A percentile compares a stretch with the other conserved stretches of the same genome.
These are phyloP conservation scores for Podochytrium sp. DNA, from an alignment of 192 early-diverging fungal genomes.

Conservation along the genomic window DNA sequence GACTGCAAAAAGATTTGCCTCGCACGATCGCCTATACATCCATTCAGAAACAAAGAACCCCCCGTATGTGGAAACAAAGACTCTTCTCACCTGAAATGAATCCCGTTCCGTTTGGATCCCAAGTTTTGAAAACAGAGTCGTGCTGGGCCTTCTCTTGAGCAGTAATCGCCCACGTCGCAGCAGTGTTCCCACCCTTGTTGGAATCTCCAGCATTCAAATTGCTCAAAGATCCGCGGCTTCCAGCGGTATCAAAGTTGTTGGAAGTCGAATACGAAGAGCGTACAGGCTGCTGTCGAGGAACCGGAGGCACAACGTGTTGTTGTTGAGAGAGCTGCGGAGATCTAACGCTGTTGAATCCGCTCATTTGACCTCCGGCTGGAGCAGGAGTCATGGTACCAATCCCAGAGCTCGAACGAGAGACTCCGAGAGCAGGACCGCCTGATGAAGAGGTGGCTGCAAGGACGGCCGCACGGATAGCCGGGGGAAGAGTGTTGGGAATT, in stretches of 20 bases:
- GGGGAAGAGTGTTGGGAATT: slow-evolving; percentile 46
- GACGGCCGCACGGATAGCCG: slow-evolving; percentile 45
- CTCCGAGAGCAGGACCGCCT: not conserved
- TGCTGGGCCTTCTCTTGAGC: slow-evolving; percentile 49
- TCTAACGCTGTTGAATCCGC: not conserved
- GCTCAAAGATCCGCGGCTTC: not conserved
- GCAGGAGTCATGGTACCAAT: not conserved
- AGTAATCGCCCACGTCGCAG: slow-evolving; percentile 48
- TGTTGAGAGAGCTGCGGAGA: not conserved
- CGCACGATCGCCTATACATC: slow-evolving; percentile 63
- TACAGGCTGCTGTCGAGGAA: not conserved
- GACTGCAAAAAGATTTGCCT: slow-evolving; percentile 75
- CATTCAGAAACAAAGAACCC: not conserved
- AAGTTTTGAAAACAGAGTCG: slow-evolving; percentile 73
- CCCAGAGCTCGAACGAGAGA: not conserved
- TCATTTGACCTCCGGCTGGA: not conserved
- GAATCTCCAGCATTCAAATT: not conserved
- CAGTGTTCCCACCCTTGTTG: not conserved
- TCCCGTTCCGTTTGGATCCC: slow-evolving; percentile 70
- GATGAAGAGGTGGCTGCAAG: slow-evolving; percentile 19
- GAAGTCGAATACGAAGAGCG: not conserved
- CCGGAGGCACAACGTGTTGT: not conserved
- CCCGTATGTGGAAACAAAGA: not conserved
- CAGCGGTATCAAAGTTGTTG: not conserved
- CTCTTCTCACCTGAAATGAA: slow-evolving; percentile 59